Percentiles rank a stretch among this genome's conserved stretches.
phyloP scores from a whole-genome alignment of 164 flowering plant species.

The Akebia trifoliata region DNA sequence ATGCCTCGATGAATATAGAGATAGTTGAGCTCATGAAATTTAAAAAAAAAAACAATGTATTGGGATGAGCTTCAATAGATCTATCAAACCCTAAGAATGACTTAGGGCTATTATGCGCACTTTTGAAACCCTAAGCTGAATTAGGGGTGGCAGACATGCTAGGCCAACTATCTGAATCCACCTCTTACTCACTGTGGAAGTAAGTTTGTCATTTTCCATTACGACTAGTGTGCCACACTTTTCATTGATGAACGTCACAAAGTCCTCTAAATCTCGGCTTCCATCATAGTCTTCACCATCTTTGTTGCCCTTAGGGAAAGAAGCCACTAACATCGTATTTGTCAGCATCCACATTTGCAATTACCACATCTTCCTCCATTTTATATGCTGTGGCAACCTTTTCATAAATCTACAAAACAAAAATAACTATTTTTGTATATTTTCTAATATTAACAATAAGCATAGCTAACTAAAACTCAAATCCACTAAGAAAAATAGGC shows the following conservation, averaged over 20 bases:
- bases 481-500: no score
- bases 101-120: no score
- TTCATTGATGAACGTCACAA: slow-evolving; percentile 82
- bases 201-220: slow-evolving; percentile 85
- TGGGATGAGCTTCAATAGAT: no score
- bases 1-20: no score
- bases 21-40: no score
- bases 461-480: no score
- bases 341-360: slow-evolving; percentile 97
- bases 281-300: slow-evolving; percentile 95
- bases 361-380: slow-evolving; percentile 68
- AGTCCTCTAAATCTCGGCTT: slow-evolving; percentile 83
- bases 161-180: neutral
- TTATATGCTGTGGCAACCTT: slow-evolving; percentile 91
- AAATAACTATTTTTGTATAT: no score
- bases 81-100: no score
- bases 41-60: no score
- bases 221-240: slow-evolving; percentile 82
- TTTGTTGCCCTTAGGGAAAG: slow-evolving; percentile 89
- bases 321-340: slow-evolving; percentile 87
- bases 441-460: no score
- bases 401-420: slow-evolving; percentile 61
- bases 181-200: slow-evolving; percentile 50
- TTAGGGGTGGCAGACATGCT: no score
- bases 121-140: no score